Evolutionary conservation across 352 stramenopile species (phyloP), one percentile per base, ranked within the genome.

Genomic region (Phytopythium chamaehyphon): DNA sequence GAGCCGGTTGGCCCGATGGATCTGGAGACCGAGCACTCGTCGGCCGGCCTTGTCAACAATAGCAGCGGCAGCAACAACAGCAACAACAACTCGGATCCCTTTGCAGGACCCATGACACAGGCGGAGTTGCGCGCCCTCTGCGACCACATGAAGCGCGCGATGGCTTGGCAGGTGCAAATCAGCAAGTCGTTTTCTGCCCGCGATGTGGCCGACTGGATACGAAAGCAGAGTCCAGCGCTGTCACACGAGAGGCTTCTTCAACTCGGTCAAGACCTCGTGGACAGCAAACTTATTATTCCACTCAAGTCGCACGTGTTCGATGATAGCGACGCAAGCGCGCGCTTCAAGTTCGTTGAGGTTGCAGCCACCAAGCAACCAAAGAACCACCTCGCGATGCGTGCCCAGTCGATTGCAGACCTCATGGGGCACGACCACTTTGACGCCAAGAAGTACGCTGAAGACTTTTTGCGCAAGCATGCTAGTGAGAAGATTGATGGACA

Each of bases 301-400:
- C 60, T 90, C 37, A 88, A 91, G 50, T 91, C 80, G 16, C 77
- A 91, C 50, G 57, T 89, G 38, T 87, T 91, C 47, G 73, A 89
- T 12, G 76, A 87, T 43, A 37, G 57, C 31, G 80, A 87, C 46
- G 1, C 37, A 7, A 22, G 52, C 0, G 71, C 66, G 4, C 65
- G 77, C 12, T 88, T 87, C 58, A 85, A 83, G 50, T 88, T 90
- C 53, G 64, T 68, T 28, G 74, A 91, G 18, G 23, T 48, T n/a
- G 50, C 55, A 28, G 21, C 50, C 0, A 61, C 67, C 36, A 87
- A 83, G 44, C 73, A 83, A 49, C 72, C 75, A 6, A 87, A 84
- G 47, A 89, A 87, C 43, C 76, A 83, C 33, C 54, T 90, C 9
- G 79, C 69, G 39, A 86, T 88, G 69, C 56, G 65, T 12, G 75